These are phyloP conservation scores for Pyrrhoderma lamaoense DNA, from an alignment of 1,284 basidiomycete species.

Conservation along the genomic window DNA sequence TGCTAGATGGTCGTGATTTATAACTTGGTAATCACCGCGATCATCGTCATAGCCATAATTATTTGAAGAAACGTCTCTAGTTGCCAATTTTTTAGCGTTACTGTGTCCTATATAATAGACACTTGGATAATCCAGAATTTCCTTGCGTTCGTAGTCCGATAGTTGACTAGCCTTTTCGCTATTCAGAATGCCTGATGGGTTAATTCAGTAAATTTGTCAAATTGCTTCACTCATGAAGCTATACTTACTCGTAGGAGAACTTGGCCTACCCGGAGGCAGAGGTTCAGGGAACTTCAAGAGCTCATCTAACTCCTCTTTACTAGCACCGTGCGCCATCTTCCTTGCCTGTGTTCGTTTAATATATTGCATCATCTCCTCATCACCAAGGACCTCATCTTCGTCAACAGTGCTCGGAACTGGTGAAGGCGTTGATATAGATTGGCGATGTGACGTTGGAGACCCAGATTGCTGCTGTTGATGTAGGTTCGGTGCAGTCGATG, in stretches of 20 bases:
- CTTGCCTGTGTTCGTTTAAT: conserved; percentile 86
- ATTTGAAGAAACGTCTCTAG: conserved; percentile 67
- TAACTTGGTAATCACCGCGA: conserved; percentile 91
- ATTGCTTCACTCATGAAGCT: conserved; percentile 8
- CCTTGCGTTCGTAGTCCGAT: conserved; percentile 84
- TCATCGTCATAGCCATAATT: conserved; percentile 99
- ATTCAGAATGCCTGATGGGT: conserved; percentile 49
- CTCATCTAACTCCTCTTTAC: conserved; percentile 82
- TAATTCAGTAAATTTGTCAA: conserved; percentile 12
- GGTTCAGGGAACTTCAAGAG: conserved; percentile 92
- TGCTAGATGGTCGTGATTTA: conserved; percentile 88
- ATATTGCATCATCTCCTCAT: conserved; percentile 96
- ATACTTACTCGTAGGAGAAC: conserved; percentile 65
- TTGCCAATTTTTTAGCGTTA: conserved; percentile 76
- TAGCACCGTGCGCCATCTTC: conserved; percentile 77
- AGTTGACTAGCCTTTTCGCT: conserved; percentile 56
- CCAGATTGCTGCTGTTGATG: conserved; percentile 48
- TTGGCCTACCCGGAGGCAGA: conserved; percentile 59
- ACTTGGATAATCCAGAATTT: conserved; percentile 81
- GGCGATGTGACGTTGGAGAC: conserved; percentile 67
- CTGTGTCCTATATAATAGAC: conserved; percentile 82
- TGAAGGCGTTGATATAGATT: conserved; percentile 75
- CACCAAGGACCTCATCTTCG: conserved; percentile 87
- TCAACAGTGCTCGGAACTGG: conserved; percentile 67
- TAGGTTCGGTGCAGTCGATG: conserved; percentile 41